Conservation (phyloP, 106 monocot species). For the Alisma plantagoaquatica region DNA sequence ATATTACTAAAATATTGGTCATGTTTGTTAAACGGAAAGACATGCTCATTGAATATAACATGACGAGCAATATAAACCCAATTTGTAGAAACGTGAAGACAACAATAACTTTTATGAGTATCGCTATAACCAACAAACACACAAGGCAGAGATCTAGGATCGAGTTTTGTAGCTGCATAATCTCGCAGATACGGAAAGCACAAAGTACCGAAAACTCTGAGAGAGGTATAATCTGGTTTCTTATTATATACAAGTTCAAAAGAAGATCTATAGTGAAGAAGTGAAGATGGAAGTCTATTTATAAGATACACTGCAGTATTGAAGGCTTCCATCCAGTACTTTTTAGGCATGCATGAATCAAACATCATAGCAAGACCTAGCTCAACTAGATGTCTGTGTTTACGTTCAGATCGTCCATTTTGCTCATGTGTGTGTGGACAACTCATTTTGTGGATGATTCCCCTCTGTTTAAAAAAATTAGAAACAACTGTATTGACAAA, state of each 20-base stretch:
- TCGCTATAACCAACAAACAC: not conserved
- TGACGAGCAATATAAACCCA: no score
- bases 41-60: no score
- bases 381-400: conserved; percentile 6
- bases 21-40: no score
- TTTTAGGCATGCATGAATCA: not conserved
- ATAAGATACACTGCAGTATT: not conserved
- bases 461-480: no score
- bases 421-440: conserved; percentile 6
- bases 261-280: not conserved
- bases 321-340: conserved; percentile 8
- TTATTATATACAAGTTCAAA: not conserved
- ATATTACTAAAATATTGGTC: no score
- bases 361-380: not conserved
- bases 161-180: not conserved
- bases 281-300: not conserved
- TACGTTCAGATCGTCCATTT: conserved; percentile 6
- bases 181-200: conserved; percentile 7
- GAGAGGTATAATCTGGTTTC: not conserved
- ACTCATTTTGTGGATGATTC: not conserved
- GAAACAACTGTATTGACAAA: no score
- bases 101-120: no score
- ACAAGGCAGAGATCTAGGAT: not conserved
- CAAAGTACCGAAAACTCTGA: conserved; percentile 1
- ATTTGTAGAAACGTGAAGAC: no score